A percentile compares a stretch with the other conserved stretches of the same genome.
phyloP scores from a whole-genome alignment of 2,329 filamentous ascomycete species.

The Trichocomaceae sp. region DNA sequence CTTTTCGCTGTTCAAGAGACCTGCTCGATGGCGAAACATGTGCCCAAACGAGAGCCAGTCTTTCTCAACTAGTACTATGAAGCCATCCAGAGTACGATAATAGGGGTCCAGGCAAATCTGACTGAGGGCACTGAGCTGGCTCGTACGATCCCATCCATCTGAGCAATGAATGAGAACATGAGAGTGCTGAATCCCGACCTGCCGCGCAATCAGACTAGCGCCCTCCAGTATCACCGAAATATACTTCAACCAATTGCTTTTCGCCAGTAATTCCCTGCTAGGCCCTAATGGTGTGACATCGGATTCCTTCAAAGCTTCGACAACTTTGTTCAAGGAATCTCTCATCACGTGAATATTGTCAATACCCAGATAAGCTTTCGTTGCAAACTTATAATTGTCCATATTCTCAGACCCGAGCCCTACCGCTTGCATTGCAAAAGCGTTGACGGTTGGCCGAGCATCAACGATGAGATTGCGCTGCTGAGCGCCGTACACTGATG shows the following conservation, averaged over 20 bases:
- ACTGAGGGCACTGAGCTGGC: slow-evolving; percentile 82
- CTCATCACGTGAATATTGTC: slow-evolving; percentile 99
- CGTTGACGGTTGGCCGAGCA: slow-evolving; percentile 88
- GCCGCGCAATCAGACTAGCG: slow-evolving; percentile 72
- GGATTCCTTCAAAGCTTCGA: slow-evolving; percentile 86
- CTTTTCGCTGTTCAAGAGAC: slow-evolving; percentile 80
- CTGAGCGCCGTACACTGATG: slow-evolving; percentile 79
- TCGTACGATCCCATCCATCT: slow-evolving; percentile 96
- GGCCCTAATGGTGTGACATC: slow-evolving; percentile 79
- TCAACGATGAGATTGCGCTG: slow-evolving; percentile 94
- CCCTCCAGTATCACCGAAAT: slow-evolving; percentile 79
- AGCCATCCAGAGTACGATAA: slow-evolving; percentile 88
- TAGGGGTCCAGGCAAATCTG: slow-evolving; percentile 95
- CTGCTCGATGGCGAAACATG: slow-evolving; percentile 91
- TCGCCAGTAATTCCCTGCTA: slow-evolving; percentile 70
- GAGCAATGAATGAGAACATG: slow-evolving; percentile 97
- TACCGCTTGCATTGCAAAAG: slow-evolving; percentile 86
- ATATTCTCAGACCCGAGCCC: slow-evolving; percentile 95
- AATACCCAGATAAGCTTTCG: slow-evolving; percentile 88
- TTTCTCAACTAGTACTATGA: slow-evolving; percentile 90
- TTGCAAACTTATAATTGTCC: slow-evolving; percentile 89
- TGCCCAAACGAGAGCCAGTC: slow-evolving; percentile 98
- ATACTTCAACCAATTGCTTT: slow-evolving; percentile 87
- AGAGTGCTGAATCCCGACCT: slow-evolving; percentile 85
- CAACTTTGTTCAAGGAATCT: slow-evolving; percentile 75